Conservation (phyloP, 176 grass and related monocot genomes). For the Cenchrus purpureus region DNA sequence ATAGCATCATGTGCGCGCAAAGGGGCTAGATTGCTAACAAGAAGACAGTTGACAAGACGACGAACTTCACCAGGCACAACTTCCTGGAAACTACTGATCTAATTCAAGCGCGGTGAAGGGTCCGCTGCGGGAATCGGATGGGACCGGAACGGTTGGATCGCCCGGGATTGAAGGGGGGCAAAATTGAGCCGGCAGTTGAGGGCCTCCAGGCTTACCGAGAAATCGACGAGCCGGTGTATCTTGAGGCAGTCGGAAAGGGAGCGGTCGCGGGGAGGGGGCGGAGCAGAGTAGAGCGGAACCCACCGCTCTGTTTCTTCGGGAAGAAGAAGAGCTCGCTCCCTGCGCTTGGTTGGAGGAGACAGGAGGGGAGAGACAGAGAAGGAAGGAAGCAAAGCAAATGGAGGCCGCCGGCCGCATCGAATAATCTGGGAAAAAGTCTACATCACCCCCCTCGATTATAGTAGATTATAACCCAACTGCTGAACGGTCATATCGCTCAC, state of each 20-base stretch:
- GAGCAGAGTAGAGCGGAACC: not conserved
- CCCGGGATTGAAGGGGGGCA: not conserved
- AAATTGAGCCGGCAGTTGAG: not conserved
- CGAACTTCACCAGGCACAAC: not conserved
- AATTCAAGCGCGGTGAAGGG: not conserved
- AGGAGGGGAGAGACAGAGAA: not conserved
- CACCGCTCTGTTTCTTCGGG: slow-evolving; percentile 11
- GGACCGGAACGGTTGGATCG: not conserved
- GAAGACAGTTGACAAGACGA: no score
- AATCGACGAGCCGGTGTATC: not conserved
- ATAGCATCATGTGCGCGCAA: not conserved
- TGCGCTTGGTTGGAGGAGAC: not conserved
- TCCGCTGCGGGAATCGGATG: not conserved
- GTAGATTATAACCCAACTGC: no score
- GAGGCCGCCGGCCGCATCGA: no score
- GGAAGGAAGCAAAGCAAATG: no score
- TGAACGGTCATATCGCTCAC: no score
- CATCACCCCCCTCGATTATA: no score
- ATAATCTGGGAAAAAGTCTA: no score
- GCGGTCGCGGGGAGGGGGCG: not conserved
- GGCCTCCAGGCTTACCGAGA: not conserved
- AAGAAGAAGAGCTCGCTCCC: not conserved
- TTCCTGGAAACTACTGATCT: not conserved
- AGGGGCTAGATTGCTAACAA: not conserved
- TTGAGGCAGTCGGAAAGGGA: not conserved